Conservation (phyloP, 768 basidiomycete species). For the Daedaleopsis nitida region DNA sequence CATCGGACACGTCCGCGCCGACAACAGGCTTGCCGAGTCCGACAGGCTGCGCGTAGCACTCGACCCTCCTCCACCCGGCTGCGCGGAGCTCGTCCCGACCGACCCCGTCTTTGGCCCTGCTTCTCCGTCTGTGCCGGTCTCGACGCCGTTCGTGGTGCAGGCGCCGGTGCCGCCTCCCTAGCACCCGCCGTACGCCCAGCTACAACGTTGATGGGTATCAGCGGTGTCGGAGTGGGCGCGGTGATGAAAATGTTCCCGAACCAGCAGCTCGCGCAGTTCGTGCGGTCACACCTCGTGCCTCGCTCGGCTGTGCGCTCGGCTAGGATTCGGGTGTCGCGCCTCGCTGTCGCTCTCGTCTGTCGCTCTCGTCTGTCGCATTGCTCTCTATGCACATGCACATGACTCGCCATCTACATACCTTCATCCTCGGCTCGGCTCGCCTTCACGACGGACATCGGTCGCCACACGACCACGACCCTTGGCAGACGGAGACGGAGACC, state of each 20-base stretch:
- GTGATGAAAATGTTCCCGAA: slow-evolving; percentile 5
- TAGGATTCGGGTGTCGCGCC: too few relatives aligned
- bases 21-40: not conserved
- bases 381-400: too few relatives aligned
- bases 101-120: not conserved
- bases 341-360: too few relatives aligned
- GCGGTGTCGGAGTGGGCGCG: not conserved
- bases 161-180: not conserved
- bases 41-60: slow-evolving; percentile 20
- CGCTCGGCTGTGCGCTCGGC: slow-evolving; percentile 20
- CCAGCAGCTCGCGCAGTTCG: slow-evolving; percentile 18
- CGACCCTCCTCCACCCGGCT: slow-evolving; percentile 15
- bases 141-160: not conserved
- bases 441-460: too few relatives aligned
- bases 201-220: too few relatives aligned
- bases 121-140: not conserved
- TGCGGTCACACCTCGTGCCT: slow-evolving; percentile 11
- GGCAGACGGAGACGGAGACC: too few relatives aligned
- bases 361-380: too few relatives aligned
- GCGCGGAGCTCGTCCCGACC: slow-evolving; percentile 8
- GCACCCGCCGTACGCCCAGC: not conserved
- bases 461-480: too few relatives aligned
- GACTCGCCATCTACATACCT: too few relatives aligned
- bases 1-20: not conserved
- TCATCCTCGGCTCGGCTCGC: too few relatives aligned